Evolutionary conservation across 75 land plant genomes (phyloP), one percentile per base, ranked within the genome.

Genomic region (Selaginella moellendorffii): DNA sequence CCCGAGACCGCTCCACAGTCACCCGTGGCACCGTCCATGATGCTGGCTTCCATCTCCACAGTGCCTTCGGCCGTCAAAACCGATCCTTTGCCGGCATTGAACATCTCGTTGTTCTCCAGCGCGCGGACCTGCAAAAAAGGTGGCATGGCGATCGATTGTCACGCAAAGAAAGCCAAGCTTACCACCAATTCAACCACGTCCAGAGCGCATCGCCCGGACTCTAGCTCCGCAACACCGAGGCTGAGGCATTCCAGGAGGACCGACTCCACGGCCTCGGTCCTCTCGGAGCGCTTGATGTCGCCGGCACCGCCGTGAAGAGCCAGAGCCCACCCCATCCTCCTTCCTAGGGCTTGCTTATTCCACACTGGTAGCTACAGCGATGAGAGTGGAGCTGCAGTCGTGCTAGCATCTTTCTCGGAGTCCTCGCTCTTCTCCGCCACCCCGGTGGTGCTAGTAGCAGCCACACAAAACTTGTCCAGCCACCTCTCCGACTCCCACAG

Each of bases 291-390:
- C 12, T 85, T 77, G 28, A 91, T 87, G 62, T 82, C 89, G 18
- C 97, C 97, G n/a, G 93, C 95, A 26, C 97, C 97, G 27, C 89
- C 97, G 61, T 88, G 97, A 9, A 90, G 54, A 20, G 92, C 92
- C 18, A 90, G 77, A 22, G 92, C 92, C 97, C 92, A 90, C 26
- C 92, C 92, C 92, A 86, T 86, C 14, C 46, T 36, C 46, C 14
- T 14, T 36, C 46, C 14, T 36, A 36, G 46, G 46, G 46, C 46
- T 14, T 36, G 14, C 46, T 36, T 5, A 36, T 36, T 14, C 46
- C 46, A 36, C n/a, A n/a, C n/a, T n/a, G n/a, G n/a, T n/a, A n/a
- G n/a, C n/a, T n/a, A n/a, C n/a, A n/a, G n/a, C n/a, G n/a, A n/a
- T n/a, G n/a, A n/a, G n/a, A n/a, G n/a, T n/a, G n/a, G n/a, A n/a